Percentiles rank a stretch among this genome's conserved stretches.
phyloP scores from a whole-genome alignment of 1,284 basidiomycete species.

The Cryptococcus sp. region DNA sequence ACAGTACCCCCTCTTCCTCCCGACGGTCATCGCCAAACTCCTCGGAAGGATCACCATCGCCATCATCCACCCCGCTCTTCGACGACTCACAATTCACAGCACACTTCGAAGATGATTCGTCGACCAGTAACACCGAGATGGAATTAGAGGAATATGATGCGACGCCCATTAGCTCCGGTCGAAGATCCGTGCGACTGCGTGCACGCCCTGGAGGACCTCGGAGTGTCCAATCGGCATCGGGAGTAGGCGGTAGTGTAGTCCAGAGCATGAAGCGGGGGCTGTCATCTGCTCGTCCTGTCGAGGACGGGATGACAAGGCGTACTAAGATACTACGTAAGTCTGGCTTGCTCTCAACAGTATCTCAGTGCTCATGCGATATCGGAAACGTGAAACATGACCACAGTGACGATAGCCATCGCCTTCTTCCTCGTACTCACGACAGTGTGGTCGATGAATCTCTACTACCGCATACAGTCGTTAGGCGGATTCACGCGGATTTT shows the following conservation, averaged over 20 bases:
- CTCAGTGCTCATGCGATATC: background rate
- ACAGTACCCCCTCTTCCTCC: background rate
- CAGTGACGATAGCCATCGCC: background rate
- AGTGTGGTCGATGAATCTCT: background rate
- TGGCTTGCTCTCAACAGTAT: background rate
- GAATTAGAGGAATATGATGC: background rate
- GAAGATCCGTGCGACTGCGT: background rate
- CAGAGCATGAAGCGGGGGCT: conserved; percentile 39
- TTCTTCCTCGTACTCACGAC: background rate
- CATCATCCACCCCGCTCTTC: background rate
- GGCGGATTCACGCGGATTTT: too few species aligned
- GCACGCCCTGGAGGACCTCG: background rate
- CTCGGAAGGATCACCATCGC: background rate
- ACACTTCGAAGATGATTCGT: background rate
- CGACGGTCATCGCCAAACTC: background rate
- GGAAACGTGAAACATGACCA: background rate
- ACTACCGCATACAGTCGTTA: too few species aligned
- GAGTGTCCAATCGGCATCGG: background rate
- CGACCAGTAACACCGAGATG: background rate
- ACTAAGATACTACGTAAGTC: conserved; percentile 15
- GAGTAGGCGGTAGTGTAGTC: conserved; percentile 36
- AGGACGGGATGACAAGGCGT: conserved; percentile 4
- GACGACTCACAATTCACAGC: background rate
- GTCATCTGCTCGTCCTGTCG: background rate
- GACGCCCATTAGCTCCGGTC: background rate